phyloP scores from a whole-genome alignment of 192 early-diverging fungal genomes.

The Backusella macrospora region DNA sequence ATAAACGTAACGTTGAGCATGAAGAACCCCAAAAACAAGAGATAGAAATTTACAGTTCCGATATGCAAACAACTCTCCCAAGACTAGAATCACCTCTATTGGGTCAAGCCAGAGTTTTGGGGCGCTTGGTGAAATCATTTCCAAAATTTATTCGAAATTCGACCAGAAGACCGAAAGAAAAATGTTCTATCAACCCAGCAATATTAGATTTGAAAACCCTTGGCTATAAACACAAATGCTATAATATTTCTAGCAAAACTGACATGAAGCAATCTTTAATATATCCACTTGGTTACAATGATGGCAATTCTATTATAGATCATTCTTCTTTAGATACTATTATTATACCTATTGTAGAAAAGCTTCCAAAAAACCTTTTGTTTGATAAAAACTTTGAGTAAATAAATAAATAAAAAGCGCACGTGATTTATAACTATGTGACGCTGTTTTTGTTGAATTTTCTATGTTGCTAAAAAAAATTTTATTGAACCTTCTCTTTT shows the following conservation, averaged over 20 bases:
- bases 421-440: background rate
- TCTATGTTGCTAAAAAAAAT: background rate
- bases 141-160: background rate
- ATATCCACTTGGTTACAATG: background rate
- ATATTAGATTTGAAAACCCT: background rate
- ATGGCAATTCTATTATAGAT: background rate
- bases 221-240: constrained; percentile 8
- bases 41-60: background rate
- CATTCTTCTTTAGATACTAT: background rate
- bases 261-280: background rate
- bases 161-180: background rate
- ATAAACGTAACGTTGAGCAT: background rate
- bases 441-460: background rate
- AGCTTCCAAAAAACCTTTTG: background rate
- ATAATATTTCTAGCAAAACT: background rate
- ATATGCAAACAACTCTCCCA: background rate
- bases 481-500: constrained; percentile 26
- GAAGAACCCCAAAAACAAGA: background rate
- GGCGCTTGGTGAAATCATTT: background rate
- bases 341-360: background rate
- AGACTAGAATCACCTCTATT: too few species aligned
- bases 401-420: background rate
- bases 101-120: background rate
- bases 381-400: background rate
- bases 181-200: background rate